Evolutionary conservation across 108 stramenopile genomes (phyloP).

Genomic region (Fistulifera pelliculosa): DNA sequence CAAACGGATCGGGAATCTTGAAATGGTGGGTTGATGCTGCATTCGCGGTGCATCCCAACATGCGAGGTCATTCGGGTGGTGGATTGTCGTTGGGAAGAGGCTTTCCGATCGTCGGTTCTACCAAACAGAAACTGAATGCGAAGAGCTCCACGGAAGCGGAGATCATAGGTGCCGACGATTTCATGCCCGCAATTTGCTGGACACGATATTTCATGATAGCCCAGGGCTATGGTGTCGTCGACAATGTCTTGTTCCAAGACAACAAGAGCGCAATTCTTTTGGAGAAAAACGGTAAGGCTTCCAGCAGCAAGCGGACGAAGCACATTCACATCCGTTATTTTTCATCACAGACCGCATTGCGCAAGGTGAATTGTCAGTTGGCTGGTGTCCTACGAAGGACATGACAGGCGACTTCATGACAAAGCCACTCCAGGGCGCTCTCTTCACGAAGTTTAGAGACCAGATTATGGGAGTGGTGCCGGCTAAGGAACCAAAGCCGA

Average conservation of each 20-base stretch:
- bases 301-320: conserved; percentile 17
- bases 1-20: not conserved
- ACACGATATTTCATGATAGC: conserved; percentile 18
- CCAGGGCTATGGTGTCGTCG: conserved; percentile 19
- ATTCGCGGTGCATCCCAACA: conserved; percentile 23
- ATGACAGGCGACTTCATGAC: conserved; percentile 32
- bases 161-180: conserved; percentile 20
- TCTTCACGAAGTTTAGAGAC: no score
- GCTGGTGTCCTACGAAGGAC: conserved; percentile 21
- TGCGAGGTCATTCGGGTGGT: conserved; percentile 29
- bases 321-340: conserved; percentile 25
- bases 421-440: conserved; percentile 25
- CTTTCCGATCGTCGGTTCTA: conserved; percentile 1
- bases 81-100: conserved; percentile 18
- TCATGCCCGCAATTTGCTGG: conserved; percentile 18
- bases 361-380: not conserved
- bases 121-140: conserved; percentile 26
- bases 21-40: conserved; percentile 13
- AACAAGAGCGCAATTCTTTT: conserved; percentile 30
- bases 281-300: conserved; percentile 20
- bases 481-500: no score
- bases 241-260: conserved; percentile 26
- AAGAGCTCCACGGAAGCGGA: conserved; percentile 32
- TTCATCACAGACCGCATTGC: conserved; percentile 15
- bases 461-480: no score